A percentile compares a stretch with the other conserved stretches of the same genome.
Evolutionary conservation across 2,329 filamentous ascomycete species (phyloP).

Genomic region (Clonostachys byssicola): DNA sequence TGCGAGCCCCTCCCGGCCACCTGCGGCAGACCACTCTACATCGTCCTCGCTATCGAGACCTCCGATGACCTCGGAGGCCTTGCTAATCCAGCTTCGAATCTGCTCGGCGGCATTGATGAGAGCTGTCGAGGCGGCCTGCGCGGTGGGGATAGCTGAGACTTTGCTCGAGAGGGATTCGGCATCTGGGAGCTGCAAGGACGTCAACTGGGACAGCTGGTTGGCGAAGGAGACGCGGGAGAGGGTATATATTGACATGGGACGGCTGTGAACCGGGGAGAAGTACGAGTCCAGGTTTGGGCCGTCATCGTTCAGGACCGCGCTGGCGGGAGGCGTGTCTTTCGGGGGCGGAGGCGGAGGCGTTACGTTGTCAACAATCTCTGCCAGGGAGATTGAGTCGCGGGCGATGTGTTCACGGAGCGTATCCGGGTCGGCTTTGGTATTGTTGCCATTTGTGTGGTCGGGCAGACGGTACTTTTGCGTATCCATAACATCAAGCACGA

Average conservation of each 20-base stretch:
- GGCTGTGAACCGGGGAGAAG: slow-evolving; percentile 63
- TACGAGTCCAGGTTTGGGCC: slow-evolving; percentile 52
- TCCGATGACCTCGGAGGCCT: slow-evolving; percentile 82
- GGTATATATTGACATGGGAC: slow-evolving; percentile 87
- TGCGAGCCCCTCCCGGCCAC: slow-evolving; percentile 75
- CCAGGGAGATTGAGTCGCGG: slow-evolving; percentile 32
- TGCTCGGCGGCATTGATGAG: slow-evolving; percentile 86
- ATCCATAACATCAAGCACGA: slow-evolving; percentile 70
- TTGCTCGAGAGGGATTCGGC: slow-evolving; percentile 78
- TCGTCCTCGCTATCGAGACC: slow-evolving; percentile 94
- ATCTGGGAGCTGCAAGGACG: slow-evolving; percentile 83
- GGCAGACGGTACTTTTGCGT: slow-evolving; percentile 71
- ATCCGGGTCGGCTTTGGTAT: slow-evolving; percentile 57
- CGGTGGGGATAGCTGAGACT: slow-evolving; percentile 80
- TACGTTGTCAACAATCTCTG: slow-evolving; percentile 12
- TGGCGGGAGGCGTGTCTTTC: slow-evolving; percentile 11
- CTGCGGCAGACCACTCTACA: slow-evolving; percentile 92
- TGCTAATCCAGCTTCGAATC: slow-evolving; percentile 89
- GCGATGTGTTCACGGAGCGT: slow-evolving; percentile 55
- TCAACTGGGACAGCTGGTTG: slow-evolving; percentile 88
- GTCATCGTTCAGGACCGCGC: slow-evolving; percentile 32
- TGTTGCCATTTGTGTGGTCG: slow-evolving; percentile 65
- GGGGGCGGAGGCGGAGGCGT: slow-evolving; percentile 9
- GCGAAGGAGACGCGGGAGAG: slow-evolving; percentile 89
- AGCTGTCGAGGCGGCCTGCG: slow-evolving; percentile 76